Evolutionary conservation across 2,329 filamentous ascomycete genomes (phyloP), one percentile per base, ranked within the genome.

Genomic region (Xylaria multiplex): DNA sequence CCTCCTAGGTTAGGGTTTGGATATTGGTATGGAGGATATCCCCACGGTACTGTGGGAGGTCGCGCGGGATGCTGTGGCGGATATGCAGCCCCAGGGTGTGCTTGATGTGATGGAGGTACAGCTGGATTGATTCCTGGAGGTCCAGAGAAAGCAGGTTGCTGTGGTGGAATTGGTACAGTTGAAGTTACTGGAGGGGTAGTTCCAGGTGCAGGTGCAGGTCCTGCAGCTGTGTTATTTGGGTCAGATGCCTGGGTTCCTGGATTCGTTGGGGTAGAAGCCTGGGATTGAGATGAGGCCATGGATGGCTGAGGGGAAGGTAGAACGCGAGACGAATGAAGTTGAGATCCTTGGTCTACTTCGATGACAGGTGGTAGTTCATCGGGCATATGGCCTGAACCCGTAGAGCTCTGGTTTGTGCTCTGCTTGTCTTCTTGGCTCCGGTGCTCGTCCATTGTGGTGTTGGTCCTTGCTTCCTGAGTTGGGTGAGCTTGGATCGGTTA

Each of bases 81-180:
- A 57, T n/a, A 8, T 42, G 52, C 7, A 24, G 35, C 27, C 8
- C 24, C 13, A 27, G 30, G 9, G 16, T 22, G 11, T 22, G 24
- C 19, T 43, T 27, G 50, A 40, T 43, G 19, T 35, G 43, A 8
- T 40, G 37, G 37, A 14, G 9, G 37, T 14, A 5, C 7, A 43
- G 35, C 5, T 52, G 53, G n/a, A 14, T 53, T 45, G 37, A 37
- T 30, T 32, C 24, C 37, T 27, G 55, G 9, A 27, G 6, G 50
- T 19, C 35, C 22, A n/a, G 35, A 49, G 14, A 32, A 30, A 37
- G 53, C 8, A 27, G 60, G 37, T 43, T 62, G 52, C n/a, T 50
- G 45, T 8, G 14, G 30, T 62, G 22, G 32, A 45, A 32, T n/a
- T 57, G 52, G 22, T 37, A 4, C 14, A 48, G 37, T 6, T 14